Evolutionary conservation across 2,329 filamentous ascomycete species (phyloP).

Genomic region (Penicillium sp.): DNA sequence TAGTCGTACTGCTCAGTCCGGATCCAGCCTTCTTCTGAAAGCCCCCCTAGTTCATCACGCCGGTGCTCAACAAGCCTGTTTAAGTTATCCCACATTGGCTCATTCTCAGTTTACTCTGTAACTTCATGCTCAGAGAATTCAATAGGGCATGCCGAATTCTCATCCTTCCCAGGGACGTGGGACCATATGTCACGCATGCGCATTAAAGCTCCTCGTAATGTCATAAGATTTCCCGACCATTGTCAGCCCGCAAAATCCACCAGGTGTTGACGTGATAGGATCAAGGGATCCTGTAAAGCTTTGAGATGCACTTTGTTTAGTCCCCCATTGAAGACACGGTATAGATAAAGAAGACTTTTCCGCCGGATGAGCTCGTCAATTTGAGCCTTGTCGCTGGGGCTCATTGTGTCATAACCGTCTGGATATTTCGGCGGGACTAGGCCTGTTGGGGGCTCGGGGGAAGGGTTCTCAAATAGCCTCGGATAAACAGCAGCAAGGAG

Average conservation of each 20-base stretch:
- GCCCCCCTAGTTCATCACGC: slow-evolving; percentile 16
- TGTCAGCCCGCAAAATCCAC: slow-evolving; percentile 22
- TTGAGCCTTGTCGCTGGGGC: slow-evolving; percentile 15
- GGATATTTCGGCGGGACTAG: slow-evolving; percentile 18
- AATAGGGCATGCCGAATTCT: slow-evolving; percentile 13
- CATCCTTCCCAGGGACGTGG: slow-evolving; percentile 8
- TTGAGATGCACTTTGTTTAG: slow-evolving; percentile 23
- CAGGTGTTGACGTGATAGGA: slow-evolving; percentile 20
- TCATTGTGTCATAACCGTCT: slow-evolving; percentile 17
- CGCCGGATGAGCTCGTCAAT: slow-evolving; percentile 21
- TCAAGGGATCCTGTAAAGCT: slow-evolving; percentile 19
- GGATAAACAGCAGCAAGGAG: slow-evolving; percentile 21
- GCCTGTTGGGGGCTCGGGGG: slow-evolving; percentile 12
- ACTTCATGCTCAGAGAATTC: slow-evolving; percentile 18
- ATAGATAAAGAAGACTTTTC: slow-evolving; percentile 20
- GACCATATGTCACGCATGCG: slow-evolving; percentile 13
- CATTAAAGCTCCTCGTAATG: slow-evolving; percentile 20
- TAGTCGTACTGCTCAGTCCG: neutral
- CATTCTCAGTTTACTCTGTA: slow-evolving; percentile 17
- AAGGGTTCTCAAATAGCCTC: slow-evolving; percentile 24
- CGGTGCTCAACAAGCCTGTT: slow-evolving; percentile 21
- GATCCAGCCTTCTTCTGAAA: slow-evolving; percentile 22
- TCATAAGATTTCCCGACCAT: slow-evolving; percentile 25
- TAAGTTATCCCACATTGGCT: slow-evolving; percentile 20
- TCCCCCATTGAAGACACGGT: slow-evolving; percentile 23